These are phyloP conservation scores for Remersonia thermophila DNA, from an alignment of 2,329 filamentous ascomycete genomes.

Conservation along the genomic window DNA sequence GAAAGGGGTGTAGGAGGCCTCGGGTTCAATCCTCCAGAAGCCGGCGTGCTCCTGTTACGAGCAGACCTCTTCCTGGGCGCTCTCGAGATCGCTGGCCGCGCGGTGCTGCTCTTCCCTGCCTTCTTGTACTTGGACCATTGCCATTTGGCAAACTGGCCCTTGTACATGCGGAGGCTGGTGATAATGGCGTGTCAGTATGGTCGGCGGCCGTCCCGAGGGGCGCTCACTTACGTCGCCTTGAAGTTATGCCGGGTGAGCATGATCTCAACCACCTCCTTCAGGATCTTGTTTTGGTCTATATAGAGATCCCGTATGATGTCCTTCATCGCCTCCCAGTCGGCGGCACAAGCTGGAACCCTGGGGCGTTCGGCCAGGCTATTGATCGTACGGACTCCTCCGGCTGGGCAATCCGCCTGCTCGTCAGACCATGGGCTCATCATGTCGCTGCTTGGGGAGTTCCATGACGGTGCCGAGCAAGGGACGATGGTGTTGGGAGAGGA, in stretches of 20 bases:
- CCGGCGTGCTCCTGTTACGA: too few relatives aligned
- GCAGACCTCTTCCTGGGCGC: not conserved
- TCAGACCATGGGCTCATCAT: too few relatives aligned
- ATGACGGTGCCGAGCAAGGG: too few relatives aligned
- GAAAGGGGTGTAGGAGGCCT: not conserved
- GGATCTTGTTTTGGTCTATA: slow-evolving; percentile 15
- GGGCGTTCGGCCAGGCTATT: slow-evolving; percentile 3
- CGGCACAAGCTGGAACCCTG: slow-evolving; percentile 10
- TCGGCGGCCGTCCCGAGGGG: too few relatives aligned
- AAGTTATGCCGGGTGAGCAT: slow-evolving; percentile 15
- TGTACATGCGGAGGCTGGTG: slow-evolving; percentile 22
- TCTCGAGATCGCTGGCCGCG: slow-evolving; percentile 5
- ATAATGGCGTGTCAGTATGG: too few relatives aligned
- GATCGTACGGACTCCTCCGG: too few relatives aligned
- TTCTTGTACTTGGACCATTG: slow-evolving; percentile 20
- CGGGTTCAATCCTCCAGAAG: too few relatives aligned
- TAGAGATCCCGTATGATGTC: slow-evolving; percentile 14
- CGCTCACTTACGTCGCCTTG: slow-evolving; percentile 16
- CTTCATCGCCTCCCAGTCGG: slow-evolving; percentile 17
- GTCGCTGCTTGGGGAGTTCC: too few relatives aligned
- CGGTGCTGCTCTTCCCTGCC: slow-evolving; percentile 3
- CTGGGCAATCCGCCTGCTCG: too few relatives aligned
- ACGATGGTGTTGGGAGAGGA: not conserved
- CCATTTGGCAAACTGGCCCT: slow-evolving; percentile 19
- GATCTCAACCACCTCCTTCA: slow-evolving; percentile 18